Conservation (phyloP, 2,329 filamentous ascomycete genomes). For the Pyrenochaeta sp. region DNA sequence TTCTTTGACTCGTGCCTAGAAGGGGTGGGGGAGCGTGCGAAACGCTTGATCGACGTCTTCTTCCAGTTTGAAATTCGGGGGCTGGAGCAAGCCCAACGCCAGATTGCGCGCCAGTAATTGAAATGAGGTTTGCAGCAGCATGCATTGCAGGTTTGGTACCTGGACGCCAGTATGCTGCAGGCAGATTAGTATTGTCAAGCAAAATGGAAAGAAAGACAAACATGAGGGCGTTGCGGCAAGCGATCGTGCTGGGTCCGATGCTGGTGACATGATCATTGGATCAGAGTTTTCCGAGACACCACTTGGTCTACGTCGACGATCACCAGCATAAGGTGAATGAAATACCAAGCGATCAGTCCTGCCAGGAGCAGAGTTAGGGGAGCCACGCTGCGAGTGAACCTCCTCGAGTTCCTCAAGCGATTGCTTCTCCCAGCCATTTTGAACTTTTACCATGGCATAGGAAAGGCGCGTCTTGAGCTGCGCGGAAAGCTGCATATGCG, state of each 20-base stretch:
- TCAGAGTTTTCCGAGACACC: conserved; percentile 48
- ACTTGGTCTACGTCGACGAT: conserved; percentile 45
- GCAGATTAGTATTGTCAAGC: not conserved
- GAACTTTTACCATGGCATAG: conserved; percentile 94
- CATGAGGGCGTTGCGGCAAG: conserved; percentile 33
- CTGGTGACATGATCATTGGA: conserved; percentile 45
- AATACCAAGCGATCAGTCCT: conserved; percentile 46
- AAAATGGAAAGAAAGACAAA: conserved; percentile 11
- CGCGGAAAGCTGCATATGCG: conserved; percentile 69
- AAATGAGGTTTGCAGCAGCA: conserved; percentile 38
- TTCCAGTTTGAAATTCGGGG: conserved; percentile 41
- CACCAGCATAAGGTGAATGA: conserved; percentile 38
- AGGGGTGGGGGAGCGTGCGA: conserved; percentile 43
- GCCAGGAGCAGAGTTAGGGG: conserved; percentile 67
- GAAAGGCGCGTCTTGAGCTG: conserved; percentile 85
- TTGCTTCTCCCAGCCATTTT: conserved; percentile 82
- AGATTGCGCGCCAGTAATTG: conserved; percentile 33
- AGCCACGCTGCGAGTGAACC: conserved; percentile 73
- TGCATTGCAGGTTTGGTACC: conserved; percentile 36
- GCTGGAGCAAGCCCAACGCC: conserved; percentile 43
- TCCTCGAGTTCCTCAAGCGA: conserved; percentile 81
- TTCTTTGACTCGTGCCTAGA: conserved; percentile 37
- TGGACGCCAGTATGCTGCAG: conserved; percentile 40
- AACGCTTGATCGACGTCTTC: conserved; percentile 47
- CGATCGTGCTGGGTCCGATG: conserved; percentile 35